Evolutionary conservation across 176 grass and related monocot genomes (phyloP).

Genomic region (Tuctoria greenei): DNA sequence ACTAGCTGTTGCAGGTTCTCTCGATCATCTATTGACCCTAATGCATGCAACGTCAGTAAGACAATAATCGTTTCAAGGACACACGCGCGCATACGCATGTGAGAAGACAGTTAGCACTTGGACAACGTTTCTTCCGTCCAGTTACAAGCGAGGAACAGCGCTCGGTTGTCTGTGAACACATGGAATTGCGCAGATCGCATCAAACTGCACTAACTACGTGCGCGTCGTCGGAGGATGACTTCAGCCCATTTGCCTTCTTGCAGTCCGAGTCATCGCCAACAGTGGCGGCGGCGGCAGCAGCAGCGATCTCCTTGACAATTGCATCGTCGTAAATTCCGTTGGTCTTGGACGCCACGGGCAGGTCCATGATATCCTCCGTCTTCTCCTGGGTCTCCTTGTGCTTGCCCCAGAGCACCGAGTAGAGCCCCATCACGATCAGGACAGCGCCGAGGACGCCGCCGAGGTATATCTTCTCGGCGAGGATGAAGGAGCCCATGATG

Average conservation of each 20-base stretch:
- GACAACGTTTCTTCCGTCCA: conserved; percentile 14
- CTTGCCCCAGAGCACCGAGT: conserved; percentile 91
- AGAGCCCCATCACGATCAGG: conserved; percentile 80
- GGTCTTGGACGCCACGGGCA: conserved; percentile 54
- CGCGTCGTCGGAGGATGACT: conserved; percentile 47
- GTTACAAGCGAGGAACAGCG: background rate
- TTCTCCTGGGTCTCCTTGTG: conserved; percentile 69
- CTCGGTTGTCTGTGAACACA: background rate
- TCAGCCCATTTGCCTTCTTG: conserved; percentile 46
- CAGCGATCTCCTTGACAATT: conserved; percentile 36
- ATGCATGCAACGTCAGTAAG: conserved; percentile 44
- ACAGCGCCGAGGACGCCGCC: conserved; percentile 77
- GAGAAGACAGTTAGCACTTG: conserved; percentile 39
- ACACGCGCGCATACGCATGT: background rate
- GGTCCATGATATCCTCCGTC: conserved; percentile 33
- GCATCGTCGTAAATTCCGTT: conserved; percentile 38
- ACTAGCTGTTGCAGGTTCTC: conserved; percentile 25
- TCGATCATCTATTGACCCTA: conserved; percentile 30
- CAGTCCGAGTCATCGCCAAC: conserved; percentile 42
- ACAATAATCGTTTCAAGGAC: conserved; percentile 9
- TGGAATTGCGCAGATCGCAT: conserved; percentile 14
- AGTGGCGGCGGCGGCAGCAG: background rate
- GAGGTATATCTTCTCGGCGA: conserved; percentile 84
- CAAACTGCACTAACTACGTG: conserved; percentile 46
- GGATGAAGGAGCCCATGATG: conserved; percentile 96